phyloP scores from a whole-genome alignment of 2,329 filamentous ascomycete species.

The Allantophomopsis lycopodina region DNA sequence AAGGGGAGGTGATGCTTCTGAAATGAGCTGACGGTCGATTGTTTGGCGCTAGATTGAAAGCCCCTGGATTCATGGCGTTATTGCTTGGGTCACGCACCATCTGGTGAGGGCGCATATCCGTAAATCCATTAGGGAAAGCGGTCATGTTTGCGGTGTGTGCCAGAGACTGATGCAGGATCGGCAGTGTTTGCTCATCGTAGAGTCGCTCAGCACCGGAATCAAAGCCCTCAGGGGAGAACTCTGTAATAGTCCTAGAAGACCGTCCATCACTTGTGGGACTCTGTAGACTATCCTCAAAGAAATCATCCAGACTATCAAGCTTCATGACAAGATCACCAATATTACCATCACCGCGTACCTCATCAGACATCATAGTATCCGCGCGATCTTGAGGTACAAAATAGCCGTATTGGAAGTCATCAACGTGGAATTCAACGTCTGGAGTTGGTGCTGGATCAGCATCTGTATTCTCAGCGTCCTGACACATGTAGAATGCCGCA shows the following conservation, averaged over 20 bases:
- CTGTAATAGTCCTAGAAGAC: constrained; percentile 48
- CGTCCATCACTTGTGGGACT: constrained; percentile 45
- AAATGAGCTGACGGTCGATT: constrained; percentile 59
- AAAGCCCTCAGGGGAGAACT: constrained; percentile 50
- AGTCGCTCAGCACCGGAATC: constrained; percentile 62
- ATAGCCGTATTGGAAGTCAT: constrained; percentile 57
- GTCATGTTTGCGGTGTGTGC: constrained; percentile 53
- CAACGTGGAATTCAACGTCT: constrained; percentile 80
- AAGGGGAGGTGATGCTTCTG: constrained; percentile 75
- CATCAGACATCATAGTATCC: constrained; percentile 86
- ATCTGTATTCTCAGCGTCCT: constrained; percentile 44
- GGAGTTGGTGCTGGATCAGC: constrained; percentile 57
- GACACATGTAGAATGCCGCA: constrained; percentile 89
- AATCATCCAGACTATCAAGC: constrained; percentile 67
- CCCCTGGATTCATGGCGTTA: constrained; percentile 49
- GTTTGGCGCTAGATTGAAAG: constrained; percentile 31
- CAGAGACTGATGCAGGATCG: constrained; percentile 75
- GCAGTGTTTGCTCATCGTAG: constrained; percentile 86
- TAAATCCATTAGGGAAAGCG: constrained; percentile 80
- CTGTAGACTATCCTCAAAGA: constrained; percentile 55
- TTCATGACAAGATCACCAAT: constrained; percentile 75
- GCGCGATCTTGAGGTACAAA: constrained; percentile 54
- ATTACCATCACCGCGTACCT: constrained; percentile 48
- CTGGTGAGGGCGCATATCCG: constrained; percentile 49
- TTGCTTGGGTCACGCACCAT: constrained; percentile 44